These are phyloP conservation scores for Symmetrospora coprosmae DNA, from an alignment of 768 basidiomycete species.

Conservation along the genomic window DNA sequence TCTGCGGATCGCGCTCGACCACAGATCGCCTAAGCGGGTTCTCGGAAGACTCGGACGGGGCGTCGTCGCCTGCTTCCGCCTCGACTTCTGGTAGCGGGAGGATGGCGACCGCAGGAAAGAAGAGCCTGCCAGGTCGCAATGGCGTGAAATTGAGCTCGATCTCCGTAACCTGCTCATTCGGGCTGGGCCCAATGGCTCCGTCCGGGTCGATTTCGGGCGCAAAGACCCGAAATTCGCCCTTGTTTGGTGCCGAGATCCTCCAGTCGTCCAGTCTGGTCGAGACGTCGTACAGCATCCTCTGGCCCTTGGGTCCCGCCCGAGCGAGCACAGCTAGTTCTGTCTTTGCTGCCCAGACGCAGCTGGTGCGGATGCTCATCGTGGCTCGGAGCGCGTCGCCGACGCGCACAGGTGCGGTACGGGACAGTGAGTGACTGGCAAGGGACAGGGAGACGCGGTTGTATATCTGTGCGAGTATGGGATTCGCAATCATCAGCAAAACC, in stretches of 20 bases:
- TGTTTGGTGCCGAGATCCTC: not conserved
- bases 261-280: not conserved
- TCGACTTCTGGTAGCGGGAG: not conserved
- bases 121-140: not conserved
- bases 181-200: not conserved
- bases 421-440: not conserved
- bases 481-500: not conserved
- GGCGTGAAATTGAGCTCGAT: not conserved
- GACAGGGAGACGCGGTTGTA: conserved; percentile 1
- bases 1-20: no score
- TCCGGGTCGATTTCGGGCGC: not conserved
- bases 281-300: conserved; percentile 15
- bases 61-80: no score
- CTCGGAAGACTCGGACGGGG: no score
- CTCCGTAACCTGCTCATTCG: not conserved
- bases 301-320: not conserved
- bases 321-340: not conserved
- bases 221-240: not conserved
- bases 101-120: not conserved
- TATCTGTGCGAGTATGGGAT: not conserved
- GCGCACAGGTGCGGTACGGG: not conserved
- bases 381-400: not conserved
- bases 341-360: not conserved
- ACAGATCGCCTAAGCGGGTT: no score
- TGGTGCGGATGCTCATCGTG: not conserved